These are phyloP conservation scores for Debaryomyces sp. DNA, from an alignment of 1,139 yeast genomes.

Conservation along the genomic window DNA sequence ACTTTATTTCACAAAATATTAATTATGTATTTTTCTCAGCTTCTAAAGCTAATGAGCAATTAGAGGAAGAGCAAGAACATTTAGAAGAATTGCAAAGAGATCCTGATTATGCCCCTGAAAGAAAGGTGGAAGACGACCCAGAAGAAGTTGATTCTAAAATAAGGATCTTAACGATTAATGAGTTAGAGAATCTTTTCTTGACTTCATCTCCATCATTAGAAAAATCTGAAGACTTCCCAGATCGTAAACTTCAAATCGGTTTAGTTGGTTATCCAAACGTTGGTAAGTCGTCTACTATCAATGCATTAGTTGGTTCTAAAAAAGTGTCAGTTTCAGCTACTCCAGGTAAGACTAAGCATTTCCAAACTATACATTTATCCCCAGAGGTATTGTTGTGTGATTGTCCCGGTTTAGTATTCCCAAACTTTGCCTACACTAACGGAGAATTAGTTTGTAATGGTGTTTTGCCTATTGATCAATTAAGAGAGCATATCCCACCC, in stretches of 20 bases:
- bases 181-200: constrained; percentile 81
- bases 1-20: constrained; percentile 68
- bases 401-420: constrained; percentile 99
- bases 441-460: constrained; percentile 98
- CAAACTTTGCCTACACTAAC: constrained; percentile 94
- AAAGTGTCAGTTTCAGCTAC: constrained; percentile 97
- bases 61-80: constrained; percentile 61
- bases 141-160: constrained; percentile 47
- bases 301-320: constrained; percentile 93
- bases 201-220: constrained; percentile 76
- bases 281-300: constrained; percentile 95
- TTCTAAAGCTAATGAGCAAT: constrained; percentile 70
- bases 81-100: constrained; percentile 23
- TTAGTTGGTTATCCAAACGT: constrained; percentile 97
- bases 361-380: constrained; percentile 90
- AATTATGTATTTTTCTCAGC: constrained; percentile 94
- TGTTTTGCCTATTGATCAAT: constrained; percentile 95
- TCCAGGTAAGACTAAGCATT: constrained; percentile 99
- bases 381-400: constrained; percentile 88
- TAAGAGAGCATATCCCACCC: constrained; percentile 94
- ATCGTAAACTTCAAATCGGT: constrained; percentile 81
- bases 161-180: constrained; percentile 77
- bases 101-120: constrained; percentile 13
- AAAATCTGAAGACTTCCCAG: constrained; percentile 55
- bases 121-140: constrained; percentile 12